These are phyloP conservation scores for Suhomyces chickasaworum DNA, from an alignment of 1,139 yeast species.

Conservation along the genomic window DNA sequence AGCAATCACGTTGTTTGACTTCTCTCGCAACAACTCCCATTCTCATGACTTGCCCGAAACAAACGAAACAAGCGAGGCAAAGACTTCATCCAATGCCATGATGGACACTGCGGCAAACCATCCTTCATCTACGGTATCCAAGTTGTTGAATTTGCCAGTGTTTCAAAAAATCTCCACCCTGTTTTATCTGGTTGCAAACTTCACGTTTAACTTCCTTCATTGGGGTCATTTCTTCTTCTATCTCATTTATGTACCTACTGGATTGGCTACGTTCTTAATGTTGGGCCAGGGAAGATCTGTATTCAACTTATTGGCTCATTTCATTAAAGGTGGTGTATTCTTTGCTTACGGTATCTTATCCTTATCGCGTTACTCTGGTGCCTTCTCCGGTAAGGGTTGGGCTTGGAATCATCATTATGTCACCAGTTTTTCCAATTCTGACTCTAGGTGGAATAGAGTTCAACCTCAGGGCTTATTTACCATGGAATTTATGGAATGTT, in stretches of 20 bases:
- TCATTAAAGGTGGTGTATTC: conserved; percentile 94
- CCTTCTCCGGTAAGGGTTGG: conserved; percentile 74
- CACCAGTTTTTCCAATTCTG: conserved; percentile 21
- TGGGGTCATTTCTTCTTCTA: conserved; percentile 67
- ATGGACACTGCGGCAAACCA: neutral
- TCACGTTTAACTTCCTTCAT: conserved; percentile 56
- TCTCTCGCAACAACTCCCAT: conserved; percentile 18
- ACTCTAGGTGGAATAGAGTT: conserved; percentile 37
- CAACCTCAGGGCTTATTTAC: conserved; percentile 64
- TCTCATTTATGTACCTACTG: conserved; percentile 65
- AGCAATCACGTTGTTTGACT: conserved; percentile 42
- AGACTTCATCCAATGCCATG: conserved; percentile 23
- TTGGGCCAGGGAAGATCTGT: conserved; percentile 68
- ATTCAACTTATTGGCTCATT: conserved; percentile 87
- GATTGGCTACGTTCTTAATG: conserved; percentile 70
- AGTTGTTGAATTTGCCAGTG: conserved; percentile 14
- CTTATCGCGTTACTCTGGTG: conserved; percentile 85
- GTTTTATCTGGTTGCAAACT: conserved; percentile 8
- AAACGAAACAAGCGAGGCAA: conserved; percentile 14
- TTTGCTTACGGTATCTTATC: conserved; percentile 72
- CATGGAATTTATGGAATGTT: conserved; percentile 84
- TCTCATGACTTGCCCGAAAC: conserved; percentile 20
- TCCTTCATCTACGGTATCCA: conserved; percentile 1
- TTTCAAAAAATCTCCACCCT: conserved; percentile 13
- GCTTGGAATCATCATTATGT: conserved; percentile 77